A percentile compares a stretch with the other conserved stretches of the same genome.
These are phyloP conservation scores for Phialophora chinensis DNA, from an alignment of 2,329 filamentous ascomycete species.

Conservation along the genomic window DNA sequence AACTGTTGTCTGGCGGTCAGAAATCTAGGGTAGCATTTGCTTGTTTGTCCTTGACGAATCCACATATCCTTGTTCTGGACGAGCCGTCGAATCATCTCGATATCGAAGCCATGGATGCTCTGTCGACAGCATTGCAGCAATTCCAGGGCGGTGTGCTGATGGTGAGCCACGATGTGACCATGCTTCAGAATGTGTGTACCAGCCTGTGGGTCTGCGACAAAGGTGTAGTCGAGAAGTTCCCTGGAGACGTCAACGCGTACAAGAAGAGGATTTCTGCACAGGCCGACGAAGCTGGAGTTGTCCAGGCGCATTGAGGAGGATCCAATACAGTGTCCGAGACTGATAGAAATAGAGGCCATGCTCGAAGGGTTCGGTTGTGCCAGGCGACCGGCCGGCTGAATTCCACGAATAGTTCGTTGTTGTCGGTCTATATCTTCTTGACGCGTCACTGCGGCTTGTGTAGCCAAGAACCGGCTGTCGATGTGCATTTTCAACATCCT, in stretches of 20 bases:
- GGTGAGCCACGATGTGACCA: slow-evolving; percentile 99
- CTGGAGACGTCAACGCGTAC: slow-evolving; percentile 92
- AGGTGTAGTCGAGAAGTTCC: slow-evolving; percentile 94
- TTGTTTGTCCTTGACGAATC: slow-evolving; percentile 90
- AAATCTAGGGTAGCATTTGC: slow-evolving; percentile 98
- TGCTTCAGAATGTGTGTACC: slow-evolving; percentile 94
- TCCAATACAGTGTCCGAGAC: neutral
- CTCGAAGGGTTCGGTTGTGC: slow-evolving; percentile 2
- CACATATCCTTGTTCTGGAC: slow-evolving; percentile 96
- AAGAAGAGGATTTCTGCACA: slow-evolving; percentile 95
- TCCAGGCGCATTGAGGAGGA: slow-evolving; percentile 54
- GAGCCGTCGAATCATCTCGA: slow-evolving; percentile 98
- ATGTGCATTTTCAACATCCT: neutral
- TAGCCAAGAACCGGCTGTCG: neutral
- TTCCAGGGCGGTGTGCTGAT: slow-evolving; percentile 97
- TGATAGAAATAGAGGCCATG: neutral
- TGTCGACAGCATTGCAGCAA: slow-evolving; percentile 78
- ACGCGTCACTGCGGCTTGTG: neutral
- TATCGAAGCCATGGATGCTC: slow-evolving; percentile 98
- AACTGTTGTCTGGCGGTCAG: slow-evolving; percentile 89
- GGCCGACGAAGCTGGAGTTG: slow-evolving; percentile 86
- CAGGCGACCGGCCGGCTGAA: slow-evolving; percentile 12
- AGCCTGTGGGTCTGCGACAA: slow-evolving; percentile 96
- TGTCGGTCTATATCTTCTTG: neutral
- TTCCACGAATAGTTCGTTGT: slow-evolving; percentile 12